These are phyloP conservation scores for Pyrus pyrifolia DNA, from an alignment of 306 rosid species.

Conservation along the genomic window DNA sequence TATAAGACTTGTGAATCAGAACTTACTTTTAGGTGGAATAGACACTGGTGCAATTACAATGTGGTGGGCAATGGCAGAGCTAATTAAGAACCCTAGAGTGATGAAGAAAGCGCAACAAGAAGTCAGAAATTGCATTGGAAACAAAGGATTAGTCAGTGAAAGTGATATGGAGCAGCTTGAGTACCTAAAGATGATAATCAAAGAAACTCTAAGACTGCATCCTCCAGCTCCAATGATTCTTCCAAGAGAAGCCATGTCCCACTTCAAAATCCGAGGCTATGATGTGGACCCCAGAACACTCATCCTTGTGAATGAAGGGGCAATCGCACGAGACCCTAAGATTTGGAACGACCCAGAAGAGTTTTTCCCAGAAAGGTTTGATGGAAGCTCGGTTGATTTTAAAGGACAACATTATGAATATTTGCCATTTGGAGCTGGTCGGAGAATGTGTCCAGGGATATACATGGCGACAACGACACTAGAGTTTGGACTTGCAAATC, in stretches of 20 bases:
- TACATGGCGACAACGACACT: slow-evolving; percentile 18
- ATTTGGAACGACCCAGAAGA: slow-evolving; percentile 34
- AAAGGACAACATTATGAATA: slow-evolving; percentile 35
- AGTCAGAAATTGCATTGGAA: slow-evolving; percentile 14
- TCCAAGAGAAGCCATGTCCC: slow-evolving; percentile 35
- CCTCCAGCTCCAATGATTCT: slow-evolving; percentile 41
- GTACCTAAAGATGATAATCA: slow-evolving; percentile 37
- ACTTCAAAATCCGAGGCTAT: slow-evolving; percentile 21
- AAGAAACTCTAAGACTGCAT: slow-evolving; percentile 42
- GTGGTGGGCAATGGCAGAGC: slow-evolving; percentile 41
- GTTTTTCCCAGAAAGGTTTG: slow-evolving; percentile 44
- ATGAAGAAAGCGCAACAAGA: slow-evolving; percentile 41
- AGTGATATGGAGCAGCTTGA: slow-evolving; percentile 19
- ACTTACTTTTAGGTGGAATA: slow-evolving; percentile 35
- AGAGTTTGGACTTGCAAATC: slow-evolving; percentile 36
- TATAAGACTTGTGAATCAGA: slow-evolving; percentile 6
- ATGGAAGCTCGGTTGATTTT: slow-evolving; percentile 18
- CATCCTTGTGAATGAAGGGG: slow-evolving; percentile 31
- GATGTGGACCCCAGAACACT: slow-evolving; percentile 24
- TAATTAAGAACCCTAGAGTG: slow-evolving; percentile 19
- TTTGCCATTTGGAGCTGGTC: slow-evolving; percentile 46
- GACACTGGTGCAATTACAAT: slow-evolving; percentile 25
- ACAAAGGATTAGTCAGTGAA: slow-evolving; percentile 22
- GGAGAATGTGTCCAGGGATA: slow-evolving; percentile 37
- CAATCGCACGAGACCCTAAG: slow-evolving; percentile 32